phyloP scores from a whole-genome alignment of 2,329 filamentous ascomycete species.

The Dendryphion nanum region DNA sequence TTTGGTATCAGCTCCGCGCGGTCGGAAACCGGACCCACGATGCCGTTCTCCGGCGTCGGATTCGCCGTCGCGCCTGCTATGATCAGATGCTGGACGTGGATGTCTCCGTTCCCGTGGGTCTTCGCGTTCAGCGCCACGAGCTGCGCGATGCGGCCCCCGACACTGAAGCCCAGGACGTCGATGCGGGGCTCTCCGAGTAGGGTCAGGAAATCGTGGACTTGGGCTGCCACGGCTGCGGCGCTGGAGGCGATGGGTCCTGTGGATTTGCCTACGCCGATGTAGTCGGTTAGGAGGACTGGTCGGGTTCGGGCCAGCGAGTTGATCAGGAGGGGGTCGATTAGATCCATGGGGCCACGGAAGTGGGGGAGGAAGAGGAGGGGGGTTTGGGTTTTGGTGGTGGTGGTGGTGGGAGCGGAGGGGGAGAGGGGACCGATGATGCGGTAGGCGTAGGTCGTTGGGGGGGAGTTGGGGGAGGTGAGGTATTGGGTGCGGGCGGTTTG shows the following conservation, averaged over 20 bases:
- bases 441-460: too few species aligned
- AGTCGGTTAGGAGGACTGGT: constrained; percentile 3
- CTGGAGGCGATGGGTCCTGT: constrained; percentile 1
- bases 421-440: too few species aligned
- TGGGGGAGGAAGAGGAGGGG: constrained; percentile 5
- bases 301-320: constrained; percentile 2
- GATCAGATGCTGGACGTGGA: too few species aligned
- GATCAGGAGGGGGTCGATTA: constrained; percentile 4
- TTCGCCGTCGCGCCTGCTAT: background rate
- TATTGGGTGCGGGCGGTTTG: too few species aligned
- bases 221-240: background rate
- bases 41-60: background rate
- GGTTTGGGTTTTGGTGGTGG: background rate
- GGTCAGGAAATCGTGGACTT: background rate
- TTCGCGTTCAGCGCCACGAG: constrained; percentile 1
- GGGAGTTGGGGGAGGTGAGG: too few species aligned
- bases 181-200: background rate
- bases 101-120: background rate
- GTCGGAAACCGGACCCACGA: background rate
- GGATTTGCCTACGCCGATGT: constrained; percentile 2
- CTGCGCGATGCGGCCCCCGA: constrained; percentile 4
- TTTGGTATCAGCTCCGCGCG: background rate
- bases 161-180: constrained; percentile 5
- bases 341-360: constrained; percentile 6
- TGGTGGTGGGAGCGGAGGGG: too few species aligned